Base-by-base conservation (phyloP, 495 filamentous ascomycete genomes). In the Trichoderma orchidacearum region DNA sequence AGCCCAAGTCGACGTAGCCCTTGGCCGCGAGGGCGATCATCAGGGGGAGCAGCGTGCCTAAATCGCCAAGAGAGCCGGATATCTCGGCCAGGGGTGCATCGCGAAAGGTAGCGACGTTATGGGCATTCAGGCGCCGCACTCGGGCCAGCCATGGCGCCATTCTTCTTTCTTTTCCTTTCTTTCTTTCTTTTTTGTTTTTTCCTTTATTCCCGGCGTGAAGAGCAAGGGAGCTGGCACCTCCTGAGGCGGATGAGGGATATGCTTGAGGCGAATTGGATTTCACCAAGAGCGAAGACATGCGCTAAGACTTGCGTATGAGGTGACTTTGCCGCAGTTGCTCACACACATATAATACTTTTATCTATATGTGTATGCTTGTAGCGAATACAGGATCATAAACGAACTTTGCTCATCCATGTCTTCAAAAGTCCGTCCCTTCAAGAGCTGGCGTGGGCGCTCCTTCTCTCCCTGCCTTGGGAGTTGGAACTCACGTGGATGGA, bases 1-100 rank as follows among this genome's bases (percentile, higher is more conserved):
- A 82, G 30, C 88, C 79, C 0, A 97, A 80, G 30, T 85, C 85
- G 59, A 97, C 87, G 1, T 83, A 86, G 18, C 78, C 71, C 52
- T 85, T 83, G 17, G 87, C 64, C 0, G 89, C 81, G 3, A 96
- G 81, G 2, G 90, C 87, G 56, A 94, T 85, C 70, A 92, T 84
- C 53, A 96, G 79, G 17, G 92, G 92, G 8, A 97, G 81, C 28
- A 97, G 80, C 3, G 90, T 96, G 27, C 92, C 92, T 17, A 96
- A 75, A 69, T 97, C 92, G 55, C 92, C 92, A 13, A 97, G 75
- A 0, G 90, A 84, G 41, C 92, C 92, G 11, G 90, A 91, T 59
- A 97, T 83, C 73, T 97, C 92, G 27, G 84, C 75, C 17, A 90
- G 71, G 61, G 89, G 87, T 0, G 68, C 66, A 50, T 56, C 64